A percentile compares a stretch with the other conserved stretches of the same genome.
phyloP scores from a whole-genome alignment of 1,139 yeast genomes.

The Blastobotrys raffinosifermentans region DNA sequence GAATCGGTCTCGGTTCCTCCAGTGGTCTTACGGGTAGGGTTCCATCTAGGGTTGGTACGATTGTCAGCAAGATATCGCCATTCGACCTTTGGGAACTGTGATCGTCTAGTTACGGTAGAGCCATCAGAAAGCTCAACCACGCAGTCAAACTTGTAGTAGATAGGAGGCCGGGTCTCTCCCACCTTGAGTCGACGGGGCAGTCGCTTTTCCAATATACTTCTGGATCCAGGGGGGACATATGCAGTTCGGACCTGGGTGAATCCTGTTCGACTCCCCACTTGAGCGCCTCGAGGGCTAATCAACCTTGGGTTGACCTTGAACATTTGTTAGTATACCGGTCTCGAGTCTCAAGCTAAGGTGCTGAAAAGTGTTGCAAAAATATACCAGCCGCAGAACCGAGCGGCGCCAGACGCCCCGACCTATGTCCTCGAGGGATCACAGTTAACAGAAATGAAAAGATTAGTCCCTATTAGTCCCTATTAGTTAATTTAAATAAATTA shows the following conservation, averaged over 20 bases:
- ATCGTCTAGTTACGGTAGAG: conserved; percentile 72
- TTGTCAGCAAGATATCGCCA: conserved; percentile 83
- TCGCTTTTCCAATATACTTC: conserved; percentile 23
- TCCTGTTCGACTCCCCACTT: too few species aligned
- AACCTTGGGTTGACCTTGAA: too few species aligned
- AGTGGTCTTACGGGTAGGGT: conserved; percentile 75
- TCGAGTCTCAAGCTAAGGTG: too few species aligned
- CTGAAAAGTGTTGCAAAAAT: too few species aligned
- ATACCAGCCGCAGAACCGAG: too few species aligned
- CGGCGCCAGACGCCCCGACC: too few species aligned
- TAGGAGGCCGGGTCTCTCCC: conserved; percentile 89
- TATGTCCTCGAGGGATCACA: too few species aligned
- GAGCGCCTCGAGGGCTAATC: too few species aligned
- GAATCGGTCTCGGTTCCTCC: conserved; percentile 72
- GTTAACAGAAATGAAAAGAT: too few species aligned
- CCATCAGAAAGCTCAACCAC: conserved; percentile 89
- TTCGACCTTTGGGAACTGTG: conserved; percentile 86
- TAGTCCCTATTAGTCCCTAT: too few species aligned
- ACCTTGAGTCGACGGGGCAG: conserved; percentile 33
- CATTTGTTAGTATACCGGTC: too few species aligned
- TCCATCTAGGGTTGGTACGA: conserved; percentile 82
- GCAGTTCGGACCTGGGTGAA: conserved; percentile 14
- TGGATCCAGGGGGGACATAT: conserved; percentile 23
- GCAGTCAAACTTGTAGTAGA: conserved; percentile 84
- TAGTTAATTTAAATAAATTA: too few species aligned